Evolutionary conservation across 129 eudicot genomes (phyloP), one percentile per base, ranked within the genome.

Genomic region (Artemisia argyi): DNA sequence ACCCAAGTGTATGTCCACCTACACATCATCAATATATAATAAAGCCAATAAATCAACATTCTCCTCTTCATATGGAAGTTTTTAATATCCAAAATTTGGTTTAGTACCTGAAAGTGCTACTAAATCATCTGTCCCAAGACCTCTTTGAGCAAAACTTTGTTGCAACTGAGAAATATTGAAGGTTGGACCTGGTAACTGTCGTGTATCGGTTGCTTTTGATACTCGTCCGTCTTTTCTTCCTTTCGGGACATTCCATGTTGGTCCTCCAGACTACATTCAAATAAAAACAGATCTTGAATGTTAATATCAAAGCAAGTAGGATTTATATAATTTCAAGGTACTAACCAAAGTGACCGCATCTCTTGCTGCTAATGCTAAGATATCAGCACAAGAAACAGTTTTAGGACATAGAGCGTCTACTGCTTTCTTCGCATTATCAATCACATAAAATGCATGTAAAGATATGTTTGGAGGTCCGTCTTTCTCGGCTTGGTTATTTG

Each of bases 331-430:
- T n/a, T n/a, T n/a, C n/a, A n/a, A n/a, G n/a, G n/a, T 28, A 80
- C 92, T 82, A 11, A 91, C 97, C 77, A 88, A 75, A 69, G 86
- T 65, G 65, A 91, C 96, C 0, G 84, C 96, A 76, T 91, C 97
- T 44, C 90, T 86, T 14, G 97, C 97, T 44, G 96, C 90, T 28
- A 91, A 57, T n/a, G 96, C 96, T 58, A 91, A 62, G 32, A 91
- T 84, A 79, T 91, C 96, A 30, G 97, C 97, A 86, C 97, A 91
- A 17, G 97, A 91, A 52, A 91, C 97, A 1, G 82, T 87, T 52
- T 89, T 86, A 74, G 97, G 97, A 71, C 97, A 91, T 50, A 74
- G 5, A 30, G 84, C 82, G 81, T 91, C 97, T 19, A 88, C 46
- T 74, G 84, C 86, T 30, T 80, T 78, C 65, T 91, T 91, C n/a